Percentiles rank a stretch among this genome's conserved stretches.
These are phyloP conservation scores for Stipa capillata DNA, from an alignment of 176 grass and related monocot genomes.

Conservation along the genomic window DNA sequence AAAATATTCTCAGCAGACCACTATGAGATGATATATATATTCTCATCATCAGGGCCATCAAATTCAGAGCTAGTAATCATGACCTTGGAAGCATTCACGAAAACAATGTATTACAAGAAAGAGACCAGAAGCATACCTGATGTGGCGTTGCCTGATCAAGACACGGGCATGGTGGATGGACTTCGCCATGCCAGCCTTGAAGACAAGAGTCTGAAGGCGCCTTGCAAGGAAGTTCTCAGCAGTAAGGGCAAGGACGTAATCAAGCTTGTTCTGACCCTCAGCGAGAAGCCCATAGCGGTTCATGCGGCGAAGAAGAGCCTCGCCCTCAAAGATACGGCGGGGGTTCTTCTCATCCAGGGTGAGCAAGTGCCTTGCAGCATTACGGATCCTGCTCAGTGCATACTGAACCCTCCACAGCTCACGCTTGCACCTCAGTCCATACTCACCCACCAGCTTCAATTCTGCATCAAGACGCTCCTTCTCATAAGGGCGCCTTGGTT, in stretches of 20 bases:
- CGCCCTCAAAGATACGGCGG: constrained; percentile 76
- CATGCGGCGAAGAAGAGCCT: constrained; percentile 59
- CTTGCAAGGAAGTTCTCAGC: constrained; percentile 71
- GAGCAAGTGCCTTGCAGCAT: constrained; percentile 69
- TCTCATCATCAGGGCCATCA: no score
- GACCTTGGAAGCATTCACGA: no score
- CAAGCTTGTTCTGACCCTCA: constrained; percentile 73
- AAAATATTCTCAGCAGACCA: no score
- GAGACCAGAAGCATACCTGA: constrained; percentile 40
- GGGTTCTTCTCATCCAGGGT: constrained; percentile 74
- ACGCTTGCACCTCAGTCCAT: constrained; percentile 71
- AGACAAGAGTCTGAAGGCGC: constrained; percentile 64
- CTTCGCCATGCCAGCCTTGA: constrained; percentile 79
- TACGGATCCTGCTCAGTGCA: constrained; percentile 60
- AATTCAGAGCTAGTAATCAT: no score
- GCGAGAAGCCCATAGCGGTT: constrained; percentile 64
- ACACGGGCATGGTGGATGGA: constrained; percentile 73
- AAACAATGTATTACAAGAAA: neutral
- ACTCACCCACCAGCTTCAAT: constrained; percentile 65
- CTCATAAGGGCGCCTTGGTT: constrained; percentile 64
- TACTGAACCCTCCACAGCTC: constrained; percentile 68
- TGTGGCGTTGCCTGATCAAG: constrained; percentile 69
- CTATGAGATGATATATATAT: neutral
- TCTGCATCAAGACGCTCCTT: constrained; percentile 74
- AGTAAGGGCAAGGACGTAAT: constrained; percentile 72